These are phyloP conservation scores for Syncephalastrum sp. DNA, from an alignment of 371 early-diverging fungal genomes.

Conservation along the genomic window DNA sequence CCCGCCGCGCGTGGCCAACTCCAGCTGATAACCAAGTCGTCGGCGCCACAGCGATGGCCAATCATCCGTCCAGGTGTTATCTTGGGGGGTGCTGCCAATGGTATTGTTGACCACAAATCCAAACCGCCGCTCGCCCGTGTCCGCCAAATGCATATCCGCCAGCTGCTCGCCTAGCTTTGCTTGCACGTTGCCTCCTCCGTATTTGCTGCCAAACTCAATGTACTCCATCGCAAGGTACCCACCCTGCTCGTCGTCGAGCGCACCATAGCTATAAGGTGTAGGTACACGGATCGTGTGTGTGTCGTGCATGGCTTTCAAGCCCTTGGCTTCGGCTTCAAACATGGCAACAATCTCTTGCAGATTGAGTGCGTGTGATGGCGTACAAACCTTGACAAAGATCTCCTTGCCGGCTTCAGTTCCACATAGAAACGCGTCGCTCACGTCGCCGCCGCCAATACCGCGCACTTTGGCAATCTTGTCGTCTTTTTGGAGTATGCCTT, in stretches of 20 bases:
- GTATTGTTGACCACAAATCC: constrained; percentile 15
- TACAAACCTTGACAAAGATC: constrained; percentile 15
- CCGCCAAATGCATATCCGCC: constrained; percentile 13
- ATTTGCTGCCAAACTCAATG: constrained; percentile 11
- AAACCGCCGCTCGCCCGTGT: constrained; percentile 8
- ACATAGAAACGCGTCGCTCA: constrained; percentile 13
- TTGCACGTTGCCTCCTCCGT: constrained; percentile 6
- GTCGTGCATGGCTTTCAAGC: constrained; percentile 11
- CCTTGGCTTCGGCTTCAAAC: constrained; percentile 15
- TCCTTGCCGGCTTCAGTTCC: background rate
- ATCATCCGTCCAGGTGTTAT: constrained; percentile 14
- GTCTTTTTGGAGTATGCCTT: background rate
- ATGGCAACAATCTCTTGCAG: constrained; percentile 10
- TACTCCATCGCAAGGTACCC: constrained; percentile 15
- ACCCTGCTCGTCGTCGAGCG: constrained; percentile 1
- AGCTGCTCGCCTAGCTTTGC: constrained; percentile 12
- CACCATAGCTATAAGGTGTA: constrained; percentile 11
- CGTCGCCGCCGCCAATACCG: constrained; percentile 9
- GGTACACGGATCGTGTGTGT: constrained; percentile 17
- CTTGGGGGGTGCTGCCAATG: constrained; percentile 14
- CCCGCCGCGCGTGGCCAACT: constrained; percentile 7
- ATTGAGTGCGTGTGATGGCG: constrained; percentile 3
- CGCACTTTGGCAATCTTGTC: constrained; percentile 10
- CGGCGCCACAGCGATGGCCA: constrained; percentile 13
- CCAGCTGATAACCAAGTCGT: constrained; percentile 13